Evolutionary conservation across 2,329 filamentous ascomycete species (phyloP), one percentile per base, ranked within the genome.

Genomic region (Pyrenochaeta sp.): DNA sequence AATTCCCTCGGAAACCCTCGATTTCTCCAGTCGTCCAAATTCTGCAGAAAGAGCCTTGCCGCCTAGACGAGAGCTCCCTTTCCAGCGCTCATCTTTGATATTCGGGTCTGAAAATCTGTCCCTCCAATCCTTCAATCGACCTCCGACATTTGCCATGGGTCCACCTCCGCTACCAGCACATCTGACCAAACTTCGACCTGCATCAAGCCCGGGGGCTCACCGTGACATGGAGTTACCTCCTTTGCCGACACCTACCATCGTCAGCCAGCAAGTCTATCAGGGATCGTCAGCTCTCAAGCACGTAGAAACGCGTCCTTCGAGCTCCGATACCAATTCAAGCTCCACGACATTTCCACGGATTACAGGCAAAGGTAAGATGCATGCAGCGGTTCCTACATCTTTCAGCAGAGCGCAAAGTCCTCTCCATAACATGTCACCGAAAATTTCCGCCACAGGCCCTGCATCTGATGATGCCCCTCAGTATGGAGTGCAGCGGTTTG

Each of bases 21-120:
- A 51, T 14, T 40, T 59, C 6, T 54, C 53, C 28, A 37, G 40
- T n/a, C 50, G 56, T 3, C 56, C 48, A 10, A 43, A 49, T 13
- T 49, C 58, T 19, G 37, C 50, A 8, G 49, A 51, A 11, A 35
- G 52, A n/a, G 34, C 47, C 13, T 55, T 73, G 21, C 71, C 71
- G 17, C 70, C 71, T 6, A 56, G 65, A 35, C 63, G 72, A 34
- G 71, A 74, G 47, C 61, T 74, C 13, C 72, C 72, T 3, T 76
- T 76, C 48, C 54, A 61, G 24, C 63, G 68, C 6, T 53, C 63
- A n/a, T 65, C 64, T 15, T 32, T 56, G 7, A 49, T 60, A n/a
- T 44, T 58, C 24, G 64, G 63, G 35, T 51, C 58, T 23, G 54
- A 57, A 11, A 64, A 48, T 21, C 60, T 66, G 7, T 58, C 42